phyloP scores from a whole-genome alignment of 148 eudicot genomes.

The Persicaria tinctoria region DNA sequence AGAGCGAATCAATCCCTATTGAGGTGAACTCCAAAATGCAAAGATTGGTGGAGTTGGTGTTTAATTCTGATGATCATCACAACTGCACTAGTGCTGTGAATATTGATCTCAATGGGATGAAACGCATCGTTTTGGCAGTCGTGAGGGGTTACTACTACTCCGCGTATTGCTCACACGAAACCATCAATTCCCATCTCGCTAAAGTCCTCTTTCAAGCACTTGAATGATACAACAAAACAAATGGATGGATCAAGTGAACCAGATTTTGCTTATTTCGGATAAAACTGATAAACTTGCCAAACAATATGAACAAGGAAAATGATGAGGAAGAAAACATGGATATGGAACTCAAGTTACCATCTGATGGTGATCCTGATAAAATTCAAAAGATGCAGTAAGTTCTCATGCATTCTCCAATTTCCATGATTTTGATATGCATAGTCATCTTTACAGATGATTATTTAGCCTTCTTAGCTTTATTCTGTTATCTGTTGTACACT shows the following conservation, averaged over 20 bases:
- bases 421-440: not conserved
- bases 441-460: not conserved
- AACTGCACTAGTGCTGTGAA: not conserved
- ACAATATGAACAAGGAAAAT: conserved; percentile 3
- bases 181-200: not conserved
- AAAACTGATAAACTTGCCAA: not conserved
- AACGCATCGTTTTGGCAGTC: not conserved
- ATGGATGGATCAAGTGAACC: too few species aligned
- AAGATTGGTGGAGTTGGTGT: not conserved
- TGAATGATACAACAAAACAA: not conserved
- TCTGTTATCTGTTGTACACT: not conserved
- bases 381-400: not conserved
- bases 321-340: conserved; percentile 8
- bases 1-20: not conserved
- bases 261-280: too few species aligned
- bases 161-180: not conserved
- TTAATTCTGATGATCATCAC: not conserved
- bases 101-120: not conserved
- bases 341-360: conserved; percentile 8
- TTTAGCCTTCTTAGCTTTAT: too few species aligned
- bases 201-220: not conserved
- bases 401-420: not conserved
- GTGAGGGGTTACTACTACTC: not conserved
- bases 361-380: not conserved
- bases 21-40: not conserved